Evolutionary conservation across 2,329 filamentous ascomycete genomes (phyloP), one percentile per base, ranked within the genome.

Genomic region (Colletotrichum aenigma): DNA sequence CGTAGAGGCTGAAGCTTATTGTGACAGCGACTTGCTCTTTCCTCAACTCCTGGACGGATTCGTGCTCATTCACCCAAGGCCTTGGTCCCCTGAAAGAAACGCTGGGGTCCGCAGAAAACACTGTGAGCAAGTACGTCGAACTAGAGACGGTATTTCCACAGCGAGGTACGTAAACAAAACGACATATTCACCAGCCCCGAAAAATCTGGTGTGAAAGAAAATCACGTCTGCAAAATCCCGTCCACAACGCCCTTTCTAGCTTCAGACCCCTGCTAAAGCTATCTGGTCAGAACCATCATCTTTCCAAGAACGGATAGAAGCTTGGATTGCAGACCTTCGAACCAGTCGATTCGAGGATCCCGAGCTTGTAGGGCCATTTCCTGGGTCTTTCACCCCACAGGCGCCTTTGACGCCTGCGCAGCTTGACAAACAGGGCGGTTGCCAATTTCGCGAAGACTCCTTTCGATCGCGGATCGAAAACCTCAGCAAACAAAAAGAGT

Each of bases 341-440:
- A 28, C 43, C 21, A 67, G 66, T 24, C 58, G 64, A 8, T 75
- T 72, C 28, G 68, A 73, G 65, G 75, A 78, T 62, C 75, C 75
- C 18, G 75, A 78, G 26, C 38, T 77, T 18, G 65, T 43, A 21
- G 71, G 75, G 4, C 75, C 76, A 9, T 78, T 78, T 55, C 65
- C 76, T 38, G 18, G 26, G 16, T 26, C 36, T 65, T 61, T 58
- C 24, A 34, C 60, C 21, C 64, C 58, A 38, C 56, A 24, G n/a
- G 34, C 64, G 34, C 56, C 36, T 32, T 65, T 28, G 9, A 58
- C 60, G 15, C 56, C 48, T 30, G 34, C 26, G 7, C 34, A 52
- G n/a, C 16, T 26, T 26, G 15, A 43, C 28, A 69, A 61, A 55
- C 68, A 12, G 2, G 55, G 61, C 18, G 38, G 36, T 32, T 18